Evolutionary conservation across 2,329 filamentous ascomycete genomes (phyloP).

Genomic region (Karstenula rhodostoma): DNA sequence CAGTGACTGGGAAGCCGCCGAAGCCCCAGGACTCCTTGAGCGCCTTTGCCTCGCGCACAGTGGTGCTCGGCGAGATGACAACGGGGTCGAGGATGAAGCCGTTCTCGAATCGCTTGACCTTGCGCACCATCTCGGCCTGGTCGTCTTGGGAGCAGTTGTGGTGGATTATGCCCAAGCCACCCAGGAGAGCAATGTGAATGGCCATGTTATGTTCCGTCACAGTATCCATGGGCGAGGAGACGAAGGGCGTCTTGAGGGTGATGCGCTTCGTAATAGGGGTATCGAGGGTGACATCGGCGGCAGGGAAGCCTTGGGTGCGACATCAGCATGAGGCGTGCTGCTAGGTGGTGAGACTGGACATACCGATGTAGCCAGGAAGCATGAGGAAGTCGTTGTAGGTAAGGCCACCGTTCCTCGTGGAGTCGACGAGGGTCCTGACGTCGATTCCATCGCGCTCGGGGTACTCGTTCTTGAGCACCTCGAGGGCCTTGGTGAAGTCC

Average conservation of each 20-base stretch:
- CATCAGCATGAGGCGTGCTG: slow-evolving; percentile 24
- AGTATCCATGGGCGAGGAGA: slow-evolving; percentile 99
- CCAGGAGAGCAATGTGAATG: slow-evolving; percentile 92
- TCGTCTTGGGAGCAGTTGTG: slow-evolving; percentile 99
- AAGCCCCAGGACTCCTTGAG: slow-evolving; percentile 99
- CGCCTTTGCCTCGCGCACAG: slow-evolving; percentile 87
- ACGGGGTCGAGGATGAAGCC: slow-evolving; percentile 97
- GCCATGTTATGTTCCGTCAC: slow-evolving; percentile 99
- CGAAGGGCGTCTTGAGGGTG: slow-evolving; percentile 92
- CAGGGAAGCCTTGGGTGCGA: slow-evolving; percentile 74
- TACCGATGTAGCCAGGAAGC: slow-evolving; percentile 93
- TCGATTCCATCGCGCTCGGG: slow-evolving; percentile 83
- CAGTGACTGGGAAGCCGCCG: slow-evolving; percentile 97
- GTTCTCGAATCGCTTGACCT: slow-evolving; percentile 99
- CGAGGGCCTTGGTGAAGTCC: slow-evolving; percentile 78
- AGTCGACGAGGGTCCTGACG: slow-evolving; percentile 86
- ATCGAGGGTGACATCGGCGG: slow-evolving; percentile 86
- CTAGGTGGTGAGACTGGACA: slow-evolving; percentile 27
- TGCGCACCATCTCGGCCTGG: slow-evolving; percentile 98
- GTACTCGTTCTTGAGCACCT: slow-evolving; percentile 81
- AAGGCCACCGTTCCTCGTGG: slow-evolving; percentile 88
- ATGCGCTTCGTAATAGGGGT: slow-evolving; percentile 95
- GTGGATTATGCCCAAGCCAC: slow-evolving; percentile 93
- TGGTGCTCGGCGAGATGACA: slow-evolving; percentile 86
- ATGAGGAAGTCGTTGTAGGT: slow-evolving; percentile 99